These are phyloP conservation scores for Penicillium sclerotiorum DNA, from an alignment of 2,329 filamentous ascomycete genomes.

Conservation along the genomic window DNA sequence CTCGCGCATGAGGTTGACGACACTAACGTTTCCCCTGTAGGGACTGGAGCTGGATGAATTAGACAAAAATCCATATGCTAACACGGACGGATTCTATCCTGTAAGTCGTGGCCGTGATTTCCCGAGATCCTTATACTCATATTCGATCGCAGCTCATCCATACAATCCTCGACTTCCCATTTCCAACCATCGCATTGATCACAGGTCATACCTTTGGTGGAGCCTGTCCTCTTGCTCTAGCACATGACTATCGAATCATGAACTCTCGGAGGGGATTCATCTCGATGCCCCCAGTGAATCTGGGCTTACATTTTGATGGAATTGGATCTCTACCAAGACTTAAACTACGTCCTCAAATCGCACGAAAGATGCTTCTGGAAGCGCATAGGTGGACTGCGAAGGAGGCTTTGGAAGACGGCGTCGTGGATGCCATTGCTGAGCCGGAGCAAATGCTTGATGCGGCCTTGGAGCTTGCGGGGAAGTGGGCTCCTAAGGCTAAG, in stretches of 20 bases:
- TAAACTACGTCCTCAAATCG: constrained; percentile 55
- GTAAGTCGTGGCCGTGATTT: constrained; percentile 44
- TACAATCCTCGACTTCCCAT: constrained; percentile 54
- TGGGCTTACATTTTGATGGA: constrained; percentile 59
- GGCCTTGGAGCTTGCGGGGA: constrained; percentile 49
- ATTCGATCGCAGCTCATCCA: constrained; percentile 40
- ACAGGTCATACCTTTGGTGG: constrained; percentile 56
- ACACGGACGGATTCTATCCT: constrained; percentile 61
- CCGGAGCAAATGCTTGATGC: constrained; percentile 53
- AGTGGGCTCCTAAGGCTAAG: constrained; percentile 42
- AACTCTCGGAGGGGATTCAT: constrained; percentile 51
- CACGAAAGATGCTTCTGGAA: constrained; percentile 59
- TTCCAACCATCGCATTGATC: constrained; percentile 51
- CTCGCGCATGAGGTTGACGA: no score
- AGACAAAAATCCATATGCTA: constrained; percentile 56
- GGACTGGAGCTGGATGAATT: constrained; percentile 52
- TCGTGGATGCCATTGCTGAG: constrained; percentile 56
- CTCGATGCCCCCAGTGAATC: constrained; percentile 57
- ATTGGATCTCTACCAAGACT: constrained; percentile 56
- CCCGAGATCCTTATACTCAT: background rate
- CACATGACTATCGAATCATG: constrained; percentile 54
- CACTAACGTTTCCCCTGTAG: constrained; percentile 4
- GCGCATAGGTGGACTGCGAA: constrained; percentile 58
- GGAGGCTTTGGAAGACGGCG: constrained; percentile 54
- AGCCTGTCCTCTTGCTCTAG: constrained; percentile 51